A percentile compares a stretch with the other conserved stretches of the same genome.
These are phyloP conservation scores for Amanita thiersii DNA, from an alignment of 768 basidiomycete genomes.

Conservation along the genomic window DNA sequence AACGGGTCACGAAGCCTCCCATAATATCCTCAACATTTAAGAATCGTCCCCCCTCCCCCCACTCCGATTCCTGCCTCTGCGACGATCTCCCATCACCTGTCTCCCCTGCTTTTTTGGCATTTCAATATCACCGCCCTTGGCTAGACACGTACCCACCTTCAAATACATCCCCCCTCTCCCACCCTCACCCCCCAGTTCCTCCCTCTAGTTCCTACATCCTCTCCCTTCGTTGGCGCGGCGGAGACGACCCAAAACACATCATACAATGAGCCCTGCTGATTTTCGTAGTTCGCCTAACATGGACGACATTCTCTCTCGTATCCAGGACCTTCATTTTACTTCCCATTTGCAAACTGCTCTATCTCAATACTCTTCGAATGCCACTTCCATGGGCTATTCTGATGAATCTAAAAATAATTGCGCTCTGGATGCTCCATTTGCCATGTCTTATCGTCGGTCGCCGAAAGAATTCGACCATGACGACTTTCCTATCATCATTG, in stretches of 20 bases:
- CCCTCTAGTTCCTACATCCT: constrained; percentile 15
- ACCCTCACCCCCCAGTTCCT: constrained; percentile 8
- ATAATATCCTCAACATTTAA: constrained; percentile 10
- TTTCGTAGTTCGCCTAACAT: constrained; percentile 4
- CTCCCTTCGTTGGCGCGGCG: constrained; percentile 11
- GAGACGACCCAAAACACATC: background rate
- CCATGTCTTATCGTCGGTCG: constrained; percentile 1
- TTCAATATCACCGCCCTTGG: constrained; percentile 2
- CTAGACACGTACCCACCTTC: constrained; percentile 10
- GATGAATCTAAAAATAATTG: constrained; percentile 7
- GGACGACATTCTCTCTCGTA: constrained; percentile 5
- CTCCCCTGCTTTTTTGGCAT: constrained; percentile 3
- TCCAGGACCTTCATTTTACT: constrained; percentile 10
- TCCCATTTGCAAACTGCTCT: constrained; percentile 4
- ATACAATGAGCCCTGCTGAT: constrained; percentile 3
- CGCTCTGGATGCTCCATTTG: constrained; percentile 10
- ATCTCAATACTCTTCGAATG: constrained; percentile 7
- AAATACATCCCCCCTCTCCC: constrained; percentile 10
- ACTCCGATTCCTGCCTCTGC: constrained; percentile 13
- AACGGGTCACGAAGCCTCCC: constrained; percentile 1
- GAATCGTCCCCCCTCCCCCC: constrained; percentile 3
- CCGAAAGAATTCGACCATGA: constrained; percentile 1
- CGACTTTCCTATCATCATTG: constrained; percentile 14
- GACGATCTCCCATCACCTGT: constrained; percentile 24
- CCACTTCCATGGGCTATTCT: constrained; percentile 4